These are phyloP conservation scores for Auriscalpium microsporum DNA, from an alignment of 768 basidiomycete genomes.

Conservation along the genomic window DNA sequence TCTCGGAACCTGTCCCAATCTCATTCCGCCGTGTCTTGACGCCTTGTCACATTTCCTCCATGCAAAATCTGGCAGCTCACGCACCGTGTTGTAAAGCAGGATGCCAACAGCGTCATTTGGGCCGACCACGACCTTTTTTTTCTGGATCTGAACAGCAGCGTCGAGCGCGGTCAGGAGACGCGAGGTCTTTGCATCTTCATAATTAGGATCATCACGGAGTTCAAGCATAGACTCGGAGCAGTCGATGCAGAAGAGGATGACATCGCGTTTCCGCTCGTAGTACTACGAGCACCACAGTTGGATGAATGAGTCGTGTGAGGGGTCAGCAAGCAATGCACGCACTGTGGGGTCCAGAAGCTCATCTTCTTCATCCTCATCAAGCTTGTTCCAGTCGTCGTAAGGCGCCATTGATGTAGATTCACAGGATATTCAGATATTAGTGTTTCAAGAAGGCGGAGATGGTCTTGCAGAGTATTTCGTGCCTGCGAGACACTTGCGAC, in stretches of 20 bases:
- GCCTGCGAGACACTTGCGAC: too few species aligned
- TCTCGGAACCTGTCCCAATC: constrained; percentile 38
- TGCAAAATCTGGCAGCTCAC: constrained; percentile 16
- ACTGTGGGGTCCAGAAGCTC: constrained; percentile 70
- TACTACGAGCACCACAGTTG: constrained; percentile 31
- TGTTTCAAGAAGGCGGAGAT: too few species aligned
- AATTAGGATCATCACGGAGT: constrained; percentile 53
- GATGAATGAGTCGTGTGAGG: neutral
- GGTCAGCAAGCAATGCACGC: constrained; percentile 9
- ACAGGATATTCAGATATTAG: too few species aligned
- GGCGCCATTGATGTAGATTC: constrained; percentile 41
- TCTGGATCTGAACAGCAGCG: constrained; percentile 79
- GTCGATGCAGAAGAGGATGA: constrained; percentile 93
- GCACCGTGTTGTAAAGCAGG: constrained; percentile 86
- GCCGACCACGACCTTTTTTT: constrained; percentile 81
- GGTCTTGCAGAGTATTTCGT: too few species aligned
- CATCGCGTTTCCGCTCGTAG: constrained; percentile 71
- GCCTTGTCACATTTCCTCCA: neutral
- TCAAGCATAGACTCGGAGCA: constrained; percentile 85
- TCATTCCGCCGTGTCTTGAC: constrained; percentile 28
- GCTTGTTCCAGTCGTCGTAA: constrained; percentile 73
- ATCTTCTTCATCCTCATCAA: constrained; percentile 77
- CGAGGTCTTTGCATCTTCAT: constrained; percentile 61
- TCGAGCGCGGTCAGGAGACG: constrained; percentile 75
- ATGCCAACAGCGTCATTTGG: constrained; percentile 90